phyloP scores from a whole-genome alignment of 2,329 filamentous ascomycete genomes.

The Talaromyces verruculosus region DNA sequence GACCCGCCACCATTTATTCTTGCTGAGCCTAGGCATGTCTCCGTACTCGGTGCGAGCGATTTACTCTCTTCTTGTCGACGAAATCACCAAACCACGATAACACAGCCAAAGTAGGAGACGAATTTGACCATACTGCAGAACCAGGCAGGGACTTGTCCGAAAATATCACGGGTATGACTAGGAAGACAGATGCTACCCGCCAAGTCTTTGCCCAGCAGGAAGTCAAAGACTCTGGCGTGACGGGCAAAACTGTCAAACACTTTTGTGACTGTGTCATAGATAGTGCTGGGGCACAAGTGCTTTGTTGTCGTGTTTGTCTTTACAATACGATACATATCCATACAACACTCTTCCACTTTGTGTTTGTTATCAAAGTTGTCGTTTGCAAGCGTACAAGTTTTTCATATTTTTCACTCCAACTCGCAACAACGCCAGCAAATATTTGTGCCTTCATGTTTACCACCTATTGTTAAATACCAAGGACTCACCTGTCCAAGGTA shows the following conservation, averaged over 20 bases:
- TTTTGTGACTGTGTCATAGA: not conserved
- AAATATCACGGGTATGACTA: not conserved
- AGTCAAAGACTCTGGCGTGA: not conserved
- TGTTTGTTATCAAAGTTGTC: not conserved
- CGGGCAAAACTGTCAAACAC: not conserved
- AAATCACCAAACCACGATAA: not conserved
- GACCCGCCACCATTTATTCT: not conserved
- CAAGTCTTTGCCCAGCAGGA: not conserved
- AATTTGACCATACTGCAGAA: not conserved
- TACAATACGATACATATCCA: not conserved
- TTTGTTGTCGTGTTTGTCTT: not conserved
- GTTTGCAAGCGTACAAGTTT: not conserved
- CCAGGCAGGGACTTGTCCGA: too few relatives aligned
- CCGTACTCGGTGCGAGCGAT: not conserved
- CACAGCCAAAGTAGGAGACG: not conserved
- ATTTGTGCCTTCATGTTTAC: not conserved
- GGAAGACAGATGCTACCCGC: not conserved
- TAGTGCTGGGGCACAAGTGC: not conserved
- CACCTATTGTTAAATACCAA: constrained; percentile 1
- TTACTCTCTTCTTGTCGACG: not conserved
- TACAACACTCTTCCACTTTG: not conserved
- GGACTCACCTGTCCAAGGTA: not conserved
- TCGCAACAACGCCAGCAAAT: not conserved
- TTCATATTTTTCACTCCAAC: not conserved
- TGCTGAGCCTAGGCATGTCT: not conserved